Evolutionary conservation across 192 early-diverging fungal genomes (phyloP).

Genomic region (Coemansia sp.): DNA sequence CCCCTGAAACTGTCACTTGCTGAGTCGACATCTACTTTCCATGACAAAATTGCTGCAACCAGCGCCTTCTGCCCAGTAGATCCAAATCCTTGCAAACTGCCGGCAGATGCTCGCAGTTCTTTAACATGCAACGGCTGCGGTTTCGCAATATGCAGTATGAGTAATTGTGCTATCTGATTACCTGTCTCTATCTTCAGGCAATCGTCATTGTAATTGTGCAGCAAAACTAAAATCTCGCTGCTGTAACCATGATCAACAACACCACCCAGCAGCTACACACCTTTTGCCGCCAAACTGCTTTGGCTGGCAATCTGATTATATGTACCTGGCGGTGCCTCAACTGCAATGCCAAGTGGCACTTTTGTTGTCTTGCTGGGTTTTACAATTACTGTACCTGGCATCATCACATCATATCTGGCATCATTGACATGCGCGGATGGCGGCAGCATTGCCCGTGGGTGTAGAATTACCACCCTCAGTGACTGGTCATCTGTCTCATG

Average conservation of each 20-base stretch:
- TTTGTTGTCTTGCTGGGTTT: neutral
- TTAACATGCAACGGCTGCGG: neutral
- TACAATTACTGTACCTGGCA: neutral
- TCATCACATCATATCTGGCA: neutral
- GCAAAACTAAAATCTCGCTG: neutral
- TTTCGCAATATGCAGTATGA: neutral
- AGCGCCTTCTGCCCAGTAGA: neutral
- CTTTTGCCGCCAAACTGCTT: constrained; percentile 6
- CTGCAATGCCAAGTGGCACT: constrained; percentile 2
- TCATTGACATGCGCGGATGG: neutral
- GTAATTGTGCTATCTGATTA: neutral
- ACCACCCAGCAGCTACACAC: neutral
- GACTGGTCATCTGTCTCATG: neutral
- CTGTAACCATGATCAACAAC: neutral
- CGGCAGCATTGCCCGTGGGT: neutral
- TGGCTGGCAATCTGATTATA: neutral
- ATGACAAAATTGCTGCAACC: neutral
- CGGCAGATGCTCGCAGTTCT: neutral
- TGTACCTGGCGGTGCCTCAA: neutral
- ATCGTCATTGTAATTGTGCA: neutral
- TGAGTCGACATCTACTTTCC: neutral
- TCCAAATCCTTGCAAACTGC: neutral
- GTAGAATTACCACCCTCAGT: neutral
- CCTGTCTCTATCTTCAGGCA: neutral
- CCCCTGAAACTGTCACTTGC: too few species aligned